Conservation (phyloP, 1,284 basidiomycete genomes). For the Boletellus sp. region DNA sequence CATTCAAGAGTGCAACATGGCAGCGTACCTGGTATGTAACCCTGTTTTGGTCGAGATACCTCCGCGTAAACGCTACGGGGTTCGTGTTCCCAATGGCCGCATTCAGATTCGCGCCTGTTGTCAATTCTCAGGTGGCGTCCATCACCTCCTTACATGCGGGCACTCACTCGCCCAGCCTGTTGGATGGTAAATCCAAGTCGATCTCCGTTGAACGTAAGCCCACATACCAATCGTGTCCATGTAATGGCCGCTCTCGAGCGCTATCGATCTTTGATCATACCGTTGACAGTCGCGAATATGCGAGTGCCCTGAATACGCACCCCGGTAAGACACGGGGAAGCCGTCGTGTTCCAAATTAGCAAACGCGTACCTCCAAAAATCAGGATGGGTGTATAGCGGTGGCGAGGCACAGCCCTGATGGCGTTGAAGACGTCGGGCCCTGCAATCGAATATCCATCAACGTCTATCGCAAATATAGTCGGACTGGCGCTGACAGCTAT, state of each 20-base stretch:
- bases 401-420: constrained; percentile 66
- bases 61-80: constrained; percentile 61
- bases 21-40: constrained; percentile 64
- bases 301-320: constrained; percentile 49
- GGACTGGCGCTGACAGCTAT: constrained; percentile 48
- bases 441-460: constrained; percentile 26
- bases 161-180: constrained; percentile 35
- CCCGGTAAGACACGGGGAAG: background rate
- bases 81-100: constrained; percentile 34
- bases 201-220: background rate
- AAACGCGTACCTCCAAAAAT: constrained; percentile 64
- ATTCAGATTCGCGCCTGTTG: constrained; percentile 52
- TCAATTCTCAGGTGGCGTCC: background rate
- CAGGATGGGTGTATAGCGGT: constrained; percentile 73
- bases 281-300: constrained; percentile 77
- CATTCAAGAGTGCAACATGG: background rate
- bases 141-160: background rate
- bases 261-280: constrained; percentile 64
- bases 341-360: background rate
- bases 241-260: constrained; percentile 79
- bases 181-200: background rate
- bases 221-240: constrained; percentile 79
- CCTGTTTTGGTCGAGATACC: no score
- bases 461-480: no score
- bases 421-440: constrained; percentile 72